These are phyloP conservation scores for Phytopythium helicoides DNA, from an alignment of 352 stramenopile genomes.

Conservation along the genomic window DNA sequence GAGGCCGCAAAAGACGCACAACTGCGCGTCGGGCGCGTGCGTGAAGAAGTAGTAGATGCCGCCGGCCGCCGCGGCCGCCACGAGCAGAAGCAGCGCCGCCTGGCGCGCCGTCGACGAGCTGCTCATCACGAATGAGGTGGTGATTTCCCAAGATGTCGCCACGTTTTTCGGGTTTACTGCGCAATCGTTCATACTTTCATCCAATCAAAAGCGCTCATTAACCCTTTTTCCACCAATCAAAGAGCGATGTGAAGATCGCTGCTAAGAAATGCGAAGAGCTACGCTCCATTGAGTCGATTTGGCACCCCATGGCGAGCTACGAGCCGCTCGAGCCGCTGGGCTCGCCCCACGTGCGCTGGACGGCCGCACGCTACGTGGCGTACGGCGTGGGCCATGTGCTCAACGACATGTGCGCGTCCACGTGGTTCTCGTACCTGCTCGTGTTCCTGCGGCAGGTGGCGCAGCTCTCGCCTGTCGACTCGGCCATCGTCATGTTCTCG, in stretches of 20 bases:
- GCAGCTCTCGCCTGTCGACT: slow-evolving; percentile 67
- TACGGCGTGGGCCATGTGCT: slow-evolving; percentile 85
- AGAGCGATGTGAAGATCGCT: neutral
- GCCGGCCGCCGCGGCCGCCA: slow-evolving; percentile 31
- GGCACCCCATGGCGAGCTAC: slow-evolving; percentile 10
- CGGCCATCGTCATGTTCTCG: slow-evolving; percentile 84
- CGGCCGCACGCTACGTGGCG: slow-evolving; percentile 48
- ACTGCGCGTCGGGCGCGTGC: slow-evolving; percentile 54
- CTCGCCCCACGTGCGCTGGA: slow-evolving; percentile 35
- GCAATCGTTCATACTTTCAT: neutral
- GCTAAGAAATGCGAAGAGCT: neutral
- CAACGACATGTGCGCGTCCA: slow-evolving; percentile 88
- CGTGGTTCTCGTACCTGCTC: slow-evolving; percentile 87
- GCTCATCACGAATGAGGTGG: neutral
- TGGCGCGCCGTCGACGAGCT: slow-evolving; percentile 15
- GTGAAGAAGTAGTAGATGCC: slow-evolving; percentile 74
- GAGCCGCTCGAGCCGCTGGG: slow-evolving; percentile 7
- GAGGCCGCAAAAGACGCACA: slow-evolving; percentile 39
- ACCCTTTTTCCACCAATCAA: slow-evolving; percentile 2
- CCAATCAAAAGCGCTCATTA: slow-evolving; percentile 1
- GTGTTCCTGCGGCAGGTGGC: slow-evolving; percentile 73
- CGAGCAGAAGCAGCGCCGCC: slow-evolving; percentile 35
- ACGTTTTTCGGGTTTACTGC: neutral
- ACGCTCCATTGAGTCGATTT: neutral
- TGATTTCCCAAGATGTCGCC: neutral